Evolutionary conservation across 129 eudicot genomes (phyloP).

Genomic region (Heracleum sosnowskyi): DNA sequence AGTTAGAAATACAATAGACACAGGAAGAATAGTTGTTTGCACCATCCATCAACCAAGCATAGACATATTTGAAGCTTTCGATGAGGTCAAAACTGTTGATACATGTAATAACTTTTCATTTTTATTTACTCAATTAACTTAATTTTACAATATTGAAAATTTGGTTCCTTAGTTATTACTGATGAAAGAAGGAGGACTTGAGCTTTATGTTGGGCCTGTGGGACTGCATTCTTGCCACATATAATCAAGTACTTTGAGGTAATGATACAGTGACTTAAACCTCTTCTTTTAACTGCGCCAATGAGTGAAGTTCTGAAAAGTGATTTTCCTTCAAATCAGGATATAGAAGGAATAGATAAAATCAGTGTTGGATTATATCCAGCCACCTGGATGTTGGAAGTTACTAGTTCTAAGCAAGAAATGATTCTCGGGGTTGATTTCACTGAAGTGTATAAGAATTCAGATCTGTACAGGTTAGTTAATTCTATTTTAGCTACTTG

Average conservation of each 20-base stretch:
- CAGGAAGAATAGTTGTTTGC: constrained; percentile 82
- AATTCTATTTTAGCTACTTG: neutral
- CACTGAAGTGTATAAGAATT: constrained; percentile 48
- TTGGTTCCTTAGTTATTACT: constrained; percentile 44
- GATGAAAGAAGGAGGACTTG: constrained; percentile 78
- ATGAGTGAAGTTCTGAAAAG: neutral
- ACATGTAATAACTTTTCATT: neutral
- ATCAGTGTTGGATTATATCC: constrained; percentile 62
- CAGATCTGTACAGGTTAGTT: constrained; percentile 38
- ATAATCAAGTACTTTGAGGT: constrained; percentile 68
- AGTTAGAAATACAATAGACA: constrained; percentile 72
- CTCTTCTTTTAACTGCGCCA: neutral
- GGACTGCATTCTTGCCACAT: constrained; percentile 51
- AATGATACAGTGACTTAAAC: neutral
- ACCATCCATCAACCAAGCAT: constrained; percentile 94
- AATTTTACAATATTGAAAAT: neutral
- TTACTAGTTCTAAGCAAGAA: constrained; percentile 50
- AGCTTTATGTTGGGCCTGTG: constrained; percentile 67
- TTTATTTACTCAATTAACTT: neutral
- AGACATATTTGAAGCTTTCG: constrained; percentile 83
- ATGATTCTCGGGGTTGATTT: constrained; percentile 50
- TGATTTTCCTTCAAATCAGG: neutral
- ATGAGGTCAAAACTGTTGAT: constrained; percentile 46
- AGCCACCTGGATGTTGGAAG: constrained; percentile 87
- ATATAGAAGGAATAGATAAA: constrained; percentile 45